Base-by-base conservation (phyloP, 148 eudicot genomes). In the Amaranthus hypochondriacus region DNA sequence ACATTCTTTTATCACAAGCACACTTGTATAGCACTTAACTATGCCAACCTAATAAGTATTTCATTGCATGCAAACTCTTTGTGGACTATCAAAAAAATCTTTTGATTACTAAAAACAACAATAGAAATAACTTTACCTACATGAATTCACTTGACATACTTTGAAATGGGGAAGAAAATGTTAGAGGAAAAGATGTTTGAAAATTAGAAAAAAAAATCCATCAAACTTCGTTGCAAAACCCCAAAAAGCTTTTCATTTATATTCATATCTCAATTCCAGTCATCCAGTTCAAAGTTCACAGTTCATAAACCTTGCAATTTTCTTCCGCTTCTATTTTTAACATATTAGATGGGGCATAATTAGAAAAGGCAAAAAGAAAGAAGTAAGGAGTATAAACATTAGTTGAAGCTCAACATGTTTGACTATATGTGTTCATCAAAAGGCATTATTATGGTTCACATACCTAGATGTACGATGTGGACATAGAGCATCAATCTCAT, bases 401-500 rank as follows among this genome's bases (percentile, higher is more conserved):
- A 55, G 70, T 66, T 56, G 10, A 73, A 12, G 10, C 55, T 7
- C 47, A 2, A 66, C 47, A 57, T 42, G n/a, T 4, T 56, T 15
- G 12, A 12, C 48, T 51, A 18, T 43, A 9, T 18, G 61, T 43
- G 55, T 68, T 73, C 5, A 66, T 57, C 7, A 15, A 7, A 54
- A 43, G 5, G 51, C n/a, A 42, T 63, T 54, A 9, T 46, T 57
- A 28, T 49, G 60, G 52, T 53, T 46, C 80, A 77, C 59, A 7
- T 82, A 89, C 98, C 97, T 90, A 48, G 89, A 86, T 77, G 86
- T 83, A 62, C 94, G 92, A 55, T 91, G 97, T 75, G 97, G 97
- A 81, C 97, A 95, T 42, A 95, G 86, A 44, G 87, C 92, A 86
- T 95, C 98, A 62, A 95, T 95, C 86, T 95, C 98, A 81, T 95